These are phyloP conservation scores for Raffaelea ambrosiae DNA, from an alignment of 2,329 filamentous ascomycete species.

Conservation along the genomic window DNA sequence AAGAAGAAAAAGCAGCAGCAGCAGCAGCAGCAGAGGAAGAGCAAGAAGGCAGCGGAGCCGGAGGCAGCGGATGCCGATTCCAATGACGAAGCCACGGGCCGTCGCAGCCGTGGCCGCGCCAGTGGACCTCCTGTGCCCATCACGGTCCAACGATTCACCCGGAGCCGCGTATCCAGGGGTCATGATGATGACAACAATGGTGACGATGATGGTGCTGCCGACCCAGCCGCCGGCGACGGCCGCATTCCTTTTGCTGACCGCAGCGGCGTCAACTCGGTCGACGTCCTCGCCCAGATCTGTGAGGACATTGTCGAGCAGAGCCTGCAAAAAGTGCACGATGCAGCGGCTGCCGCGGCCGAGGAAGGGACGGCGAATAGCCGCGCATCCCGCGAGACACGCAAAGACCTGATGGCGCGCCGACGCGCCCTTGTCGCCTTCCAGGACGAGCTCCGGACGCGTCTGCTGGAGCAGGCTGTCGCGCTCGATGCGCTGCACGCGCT, in stretches of 20 bases:
- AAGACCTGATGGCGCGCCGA: conserved; percentile 46
- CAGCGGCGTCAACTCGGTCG: conserved; percentile 50
- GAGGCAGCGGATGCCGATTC: neutral
- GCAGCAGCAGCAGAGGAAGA: conserved; percentile 8
- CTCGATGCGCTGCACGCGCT: conserved; percentile 51
- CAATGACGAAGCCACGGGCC: too few relatives aligned
- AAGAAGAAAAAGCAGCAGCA: conserved; percentile 5
- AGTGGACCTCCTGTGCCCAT: conserved; percentile 34
- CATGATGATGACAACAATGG: conserved; percentile 15
- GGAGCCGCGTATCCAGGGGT: neutral
- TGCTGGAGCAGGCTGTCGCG: conserved; percentile 53
- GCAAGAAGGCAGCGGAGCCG: neutral
- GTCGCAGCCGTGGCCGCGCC: neutral
- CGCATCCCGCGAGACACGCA: conserved; percentile 30
- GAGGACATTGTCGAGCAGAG: conserved; percentile 49
- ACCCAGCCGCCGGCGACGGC: conserved; percentile 36
- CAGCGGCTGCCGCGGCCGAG: conserved; percentile 23
- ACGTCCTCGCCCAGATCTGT: conserved; percentile 54
- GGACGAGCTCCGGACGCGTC: conserved; percentile 44
- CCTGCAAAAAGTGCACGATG: conserved; percentile 34
- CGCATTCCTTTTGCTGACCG: conserved; percentile 47
- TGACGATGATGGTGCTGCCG: conserved; percentile 31
- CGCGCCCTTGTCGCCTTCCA: conserved; percentile 50
- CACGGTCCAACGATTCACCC: conserved; percentile 21
- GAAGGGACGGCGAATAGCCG: neutral